Evolutionary conservation across 2,329 filamentous ascomycete genomes (phyloP).

Genomic region (Alternaria brassicicola): DNA sequence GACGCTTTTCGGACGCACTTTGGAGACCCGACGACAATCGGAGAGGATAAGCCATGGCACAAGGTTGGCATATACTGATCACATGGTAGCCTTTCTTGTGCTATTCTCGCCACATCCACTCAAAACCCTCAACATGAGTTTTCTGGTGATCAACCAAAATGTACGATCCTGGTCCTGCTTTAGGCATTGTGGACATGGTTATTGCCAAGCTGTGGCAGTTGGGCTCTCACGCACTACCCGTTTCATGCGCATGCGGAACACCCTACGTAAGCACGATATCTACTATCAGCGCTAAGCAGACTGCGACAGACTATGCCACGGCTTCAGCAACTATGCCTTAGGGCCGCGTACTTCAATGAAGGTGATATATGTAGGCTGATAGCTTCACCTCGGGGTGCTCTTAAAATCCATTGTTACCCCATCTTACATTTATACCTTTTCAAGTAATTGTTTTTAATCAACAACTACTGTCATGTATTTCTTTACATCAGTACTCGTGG

Average conservation of each 20-base stretch:
- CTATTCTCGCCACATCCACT: neutral
- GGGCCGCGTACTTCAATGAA: slow-evolving; percentile 30
- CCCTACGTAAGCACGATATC: slow-evolving; percentile 21
- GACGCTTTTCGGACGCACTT: neutral
- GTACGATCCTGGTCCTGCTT: neutral
- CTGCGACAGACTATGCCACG: slow-evolving; percentile 31
- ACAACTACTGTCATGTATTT: slow-evolving; percentile 28
- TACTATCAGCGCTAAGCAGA: slow-evolving; percentile 19
- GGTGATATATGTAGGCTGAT: slow-evolving; percentile 18
- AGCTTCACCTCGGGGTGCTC: slow-evolving; percentile 2
- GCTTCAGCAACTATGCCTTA: slow-evolving; percentile 19
- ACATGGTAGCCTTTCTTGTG: neutral
- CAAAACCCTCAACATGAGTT: neutral
- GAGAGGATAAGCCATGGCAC: neutral
- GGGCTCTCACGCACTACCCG: slow-evolving; percentile 33
- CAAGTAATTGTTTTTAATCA: neutral
- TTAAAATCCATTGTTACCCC: neutral
- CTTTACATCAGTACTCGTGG: slow-evolving; percentile 30
- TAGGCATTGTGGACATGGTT: slow-evolving; percentile 21
- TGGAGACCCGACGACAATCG: neutral
- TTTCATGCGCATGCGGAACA: slow-evolving; percentile 36
- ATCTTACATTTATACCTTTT: neutral
- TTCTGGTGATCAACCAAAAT: neutral
- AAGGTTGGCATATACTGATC: neutral
- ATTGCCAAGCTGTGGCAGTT: slow-evolving; percentile 30